Conservation (phyloP, 345 rosid genomes). For the Bruguiera sexangula region DNA sequence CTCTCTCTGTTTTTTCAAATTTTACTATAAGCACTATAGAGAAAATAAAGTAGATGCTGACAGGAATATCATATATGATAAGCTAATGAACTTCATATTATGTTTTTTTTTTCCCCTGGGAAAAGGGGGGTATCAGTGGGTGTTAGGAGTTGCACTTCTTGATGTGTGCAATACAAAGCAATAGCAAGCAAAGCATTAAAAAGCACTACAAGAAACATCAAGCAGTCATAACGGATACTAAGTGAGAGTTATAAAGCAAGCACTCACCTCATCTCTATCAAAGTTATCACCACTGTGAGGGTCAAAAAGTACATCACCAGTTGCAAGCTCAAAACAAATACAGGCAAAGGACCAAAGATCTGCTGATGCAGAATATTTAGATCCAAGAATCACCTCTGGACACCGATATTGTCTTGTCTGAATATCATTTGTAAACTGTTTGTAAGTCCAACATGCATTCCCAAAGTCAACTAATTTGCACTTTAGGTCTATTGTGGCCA, state of each 20-base stretch:
- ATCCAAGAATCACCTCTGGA: slow-evolving; percentile 73
- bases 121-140: no score
- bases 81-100: no score
- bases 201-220: background rate
- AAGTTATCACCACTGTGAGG: slow-evolving; percentile 70
- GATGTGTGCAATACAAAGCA: background rate
- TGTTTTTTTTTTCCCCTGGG: no score
- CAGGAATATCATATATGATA: no score
- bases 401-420: slow-evolving; percentile 74
- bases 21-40: no score
- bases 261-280: slow-evolving; percentile 70
- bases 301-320: slow-evolving; percentile 75
- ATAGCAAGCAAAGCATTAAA: background rate
- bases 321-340: slow-evolving; percentile 76
- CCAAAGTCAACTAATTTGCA: slow-evolving; percentile 81
- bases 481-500: slow-evolving; percentile 45
- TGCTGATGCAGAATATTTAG: slow-evolving; percentile 69
- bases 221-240: background rate
- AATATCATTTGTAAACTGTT: slow-evolving; percentile 70
- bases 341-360: slow-evolving; percentile 85
- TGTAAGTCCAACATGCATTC: slow-evolving; percentile 83
- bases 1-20: no score
- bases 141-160: no score
- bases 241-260: background rate
- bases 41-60: no score